These are phyloP conservation scores for Davidsoniella virescens DNA, from an alignment of 2,329 filamentous ascomycete genomes.

Conservation along the genomic window DNA sequence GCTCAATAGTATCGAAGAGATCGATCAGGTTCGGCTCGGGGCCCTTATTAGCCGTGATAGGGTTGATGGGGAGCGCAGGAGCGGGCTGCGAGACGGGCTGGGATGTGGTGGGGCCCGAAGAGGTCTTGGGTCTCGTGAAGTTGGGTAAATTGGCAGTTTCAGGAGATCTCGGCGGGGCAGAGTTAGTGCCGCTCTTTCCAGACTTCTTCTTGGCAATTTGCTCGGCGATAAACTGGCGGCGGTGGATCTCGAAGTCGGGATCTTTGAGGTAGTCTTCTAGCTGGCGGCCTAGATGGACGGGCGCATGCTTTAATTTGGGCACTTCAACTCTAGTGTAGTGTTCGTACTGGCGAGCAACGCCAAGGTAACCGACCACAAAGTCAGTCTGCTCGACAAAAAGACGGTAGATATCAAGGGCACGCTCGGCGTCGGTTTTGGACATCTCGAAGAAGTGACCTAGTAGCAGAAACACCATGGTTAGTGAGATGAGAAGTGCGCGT, in stretches of 20 bases:
- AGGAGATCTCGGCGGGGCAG: conserved; percentile 14
- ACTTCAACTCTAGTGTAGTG: conserved; percentile 86
- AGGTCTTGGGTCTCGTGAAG: conserved; percentile 20
- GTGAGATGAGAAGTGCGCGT: no score
- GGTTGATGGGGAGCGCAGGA: conserved; percentile 20
- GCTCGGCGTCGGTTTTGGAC: conserved; percentile 83
- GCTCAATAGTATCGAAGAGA: conserved; percentile 87
- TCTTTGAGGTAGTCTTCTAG: conserved; percentile 91
- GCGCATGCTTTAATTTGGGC: conserved; percentile 92
- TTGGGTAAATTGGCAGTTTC: conserved; percentile 21
- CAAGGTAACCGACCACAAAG: conserved; percentile 77
- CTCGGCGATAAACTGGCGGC: conserved; percentile 79
- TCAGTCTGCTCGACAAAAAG: conserved; percentile 86
- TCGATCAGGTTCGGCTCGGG: conserved; percentile 71
- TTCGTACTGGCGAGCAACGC: conserved; percentile 76
- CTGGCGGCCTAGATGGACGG: conserved; percentile 74
- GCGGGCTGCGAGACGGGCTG: neutral
- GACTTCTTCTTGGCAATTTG: conserved; percentile 53
- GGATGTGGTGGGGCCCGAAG: conserved; percentile 17
- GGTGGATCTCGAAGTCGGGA: conserved; percentile 84
- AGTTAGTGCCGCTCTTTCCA: conserved; percentile 19
- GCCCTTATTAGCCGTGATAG: conserved; percentile 31
- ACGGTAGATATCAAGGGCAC: conserved; percentile 82
- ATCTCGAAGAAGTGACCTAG: conserved; percentile 95
- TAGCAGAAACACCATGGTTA: neutral